Percentiles rank a stretch among this genome's conserved stretches.
These are phyloP conservation scores for Amaranthus palmeri DNA, from an alignment of 148 eudicot species.

Conservation along the genomic window DNA sequence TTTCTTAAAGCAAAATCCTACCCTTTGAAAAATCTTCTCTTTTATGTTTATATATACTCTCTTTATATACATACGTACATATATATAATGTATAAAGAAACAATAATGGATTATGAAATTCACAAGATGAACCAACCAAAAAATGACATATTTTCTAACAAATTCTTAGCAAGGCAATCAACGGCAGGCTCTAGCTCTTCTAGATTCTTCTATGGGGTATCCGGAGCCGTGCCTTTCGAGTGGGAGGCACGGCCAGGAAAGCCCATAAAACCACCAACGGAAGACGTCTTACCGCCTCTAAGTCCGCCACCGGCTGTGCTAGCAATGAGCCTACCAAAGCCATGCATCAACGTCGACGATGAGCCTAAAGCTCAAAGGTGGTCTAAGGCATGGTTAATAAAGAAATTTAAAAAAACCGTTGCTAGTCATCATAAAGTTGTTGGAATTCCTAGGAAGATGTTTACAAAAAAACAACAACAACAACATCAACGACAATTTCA, in stretches of 20 bases:
- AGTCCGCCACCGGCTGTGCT: slow-evolving; percentile 58
- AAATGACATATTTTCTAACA: slow-evolving; percentile 22
- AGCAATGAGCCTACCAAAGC: slow-evolving; percentile 37
- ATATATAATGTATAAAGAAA: not conserved
- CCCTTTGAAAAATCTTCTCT: not conserved
- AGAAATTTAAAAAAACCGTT: slow-evolving; percentile 15
- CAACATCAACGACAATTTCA: not conserved
- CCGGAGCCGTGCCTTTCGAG: slow-evolving; percentile 58
- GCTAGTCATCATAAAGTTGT: not conserved
- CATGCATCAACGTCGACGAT: slow-evolving; percentile 12
- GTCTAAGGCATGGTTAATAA: slow-evolving; percentile 30
- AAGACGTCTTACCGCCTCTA: slow-evolving; percentile 37
- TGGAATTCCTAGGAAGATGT: not conserved
- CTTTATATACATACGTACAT: not conserved
- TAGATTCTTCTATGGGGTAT: slow-evolving; percentile 33
- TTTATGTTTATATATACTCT: not conserved
- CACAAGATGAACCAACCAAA: slow-evolving; percentile 2
- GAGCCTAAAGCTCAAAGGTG: slow-evolving; percentile 24
- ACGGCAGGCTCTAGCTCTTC: slow-evolving; percentile 35
- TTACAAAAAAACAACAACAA: not conserved
- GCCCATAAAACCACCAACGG: slow-evolving; percentile 37
- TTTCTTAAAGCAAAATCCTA: slow-evolving; percentile 7
- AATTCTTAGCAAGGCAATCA: slow-evolving; percentile 34
- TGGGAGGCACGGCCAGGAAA: slow-evolving; percentile 80
- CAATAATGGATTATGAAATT: slow-evolving; percentile 12